Percentiles rank a stretch among this genome's conserved stretches.
Evolutionary conservation across 495 filamentous ascomycete species (phyloP).

Genomic region (Aspergillus bertholletiae): DNA sequence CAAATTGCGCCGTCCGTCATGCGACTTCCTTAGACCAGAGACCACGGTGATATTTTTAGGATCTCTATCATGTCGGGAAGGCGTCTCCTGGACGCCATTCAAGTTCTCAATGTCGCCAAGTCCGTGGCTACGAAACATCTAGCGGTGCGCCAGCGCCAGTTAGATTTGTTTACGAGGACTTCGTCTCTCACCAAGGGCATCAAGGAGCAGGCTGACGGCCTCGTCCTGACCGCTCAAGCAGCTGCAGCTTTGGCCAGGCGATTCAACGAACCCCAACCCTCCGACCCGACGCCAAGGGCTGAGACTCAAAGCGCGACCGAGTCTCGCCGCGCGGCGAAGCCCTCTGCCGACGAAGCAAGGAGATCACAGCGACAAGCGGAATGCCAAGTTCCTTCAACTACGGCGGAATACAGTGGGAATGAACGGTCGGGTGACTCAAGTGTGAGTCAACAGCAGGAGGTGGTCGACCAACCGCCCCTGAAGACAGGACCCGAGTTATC

Average conservation of each 20-base stretch:
- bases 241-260: constrained; percentile 56
- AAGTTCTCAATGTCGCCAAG: constrained; percentile 72
- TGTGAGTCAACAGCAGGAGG: constrained; percentile 52
- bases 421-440: constrained; percentile 20
- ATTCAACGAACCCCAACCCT: constrained; percentile 45
- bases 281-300: constrained; percentile 9
- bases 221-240: constrained; percentile 61
- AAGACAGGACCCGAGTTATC: constrained; percentile 46
- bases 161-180: constrained; percentile 73
- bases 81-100: constrained; percentile 74
- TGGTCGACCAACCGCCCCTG: constrained; percentile 52
- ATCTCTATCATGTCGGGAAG: constrained; percentile 58
- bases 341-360: constrained; percentile 36
- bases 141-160: constrained; percentile 68
- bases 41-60: constrained; percentile 10
- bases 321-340: constrained; percentile 4
- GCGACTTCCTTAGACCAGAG: not conserved
- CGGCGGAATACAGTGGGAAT: constrained; percentile 22
- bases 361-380: constrained; percentile 52
- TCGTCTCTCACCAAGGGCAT: constrained; percentile 70
- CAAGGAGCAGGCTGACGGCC: constrained; percentile 58
- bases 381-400: constrained; percentile 51
- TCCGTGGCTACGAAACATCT: constrained; percentile 77
- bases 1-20: not conserved
- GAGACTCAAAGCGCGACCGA: constrained; percentile 19